These are phyloP conservation scores for Aspergillus sp. DNA, from an alignment of 2,329 filamentous ascomycete genomes.

Conservation along the genomic window DNA sequence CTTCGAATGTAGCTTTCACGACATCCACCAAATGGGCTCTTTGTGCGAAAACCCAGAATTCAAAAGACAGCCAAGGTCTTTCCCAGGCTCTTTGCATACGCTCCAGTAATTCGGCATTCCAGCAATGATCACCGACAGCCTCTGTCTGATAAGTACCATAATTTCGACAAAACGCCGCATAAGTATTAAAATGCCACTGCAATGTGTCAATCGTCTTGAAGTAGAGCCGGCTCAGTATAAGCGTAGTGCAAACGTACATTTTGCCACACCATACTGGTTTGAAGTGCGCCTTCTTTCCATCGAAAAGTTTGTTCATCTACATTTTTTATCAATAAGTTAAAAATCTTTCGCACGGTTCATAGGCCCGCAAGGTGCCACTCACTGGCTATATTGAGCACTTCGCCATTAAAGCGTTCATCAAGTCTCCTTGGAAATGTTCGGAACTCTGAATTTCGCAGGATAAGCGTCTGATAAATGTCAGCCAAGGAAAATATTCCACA, in stretches of 20 bases:
- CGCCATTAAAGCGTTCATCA: conserved; percentile 1
- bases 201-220: neutral
- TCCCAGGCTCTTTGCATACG: neutral
- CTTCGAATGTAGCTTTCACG: neutral
- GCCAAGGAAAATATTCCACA: neutral
- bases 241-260: conserved; percentile 5
- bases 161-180: conserved; percentile 11
- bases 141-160: conserved; percentile 6
- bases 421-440: neutral
- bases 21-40: neutral
- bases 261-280: conserved; percentile 6
- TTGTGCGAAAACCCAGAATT: neutral
- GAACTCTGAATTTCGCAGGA: neutral
- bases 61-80: neutral
- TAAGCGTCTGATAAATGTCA: conserved; percentile 3
- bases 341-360: neutral
- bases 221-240: neutral
- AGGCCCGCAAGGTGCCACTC: neutral
- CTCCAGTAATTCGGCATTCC: conserved; percentile 11
- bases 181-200: conserved; percentile 8
- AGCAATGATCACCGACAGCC: conserved; percentile 1
- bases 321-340: neutral
- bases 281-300: conserved; percentile 6
- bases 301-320: neutral
- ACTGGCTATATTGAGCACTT: conserved; percentile 4